Evolutionary conservation across 257 asterid genomes (phyloP).

Genomic region (Perilla frutescens): DNA sequence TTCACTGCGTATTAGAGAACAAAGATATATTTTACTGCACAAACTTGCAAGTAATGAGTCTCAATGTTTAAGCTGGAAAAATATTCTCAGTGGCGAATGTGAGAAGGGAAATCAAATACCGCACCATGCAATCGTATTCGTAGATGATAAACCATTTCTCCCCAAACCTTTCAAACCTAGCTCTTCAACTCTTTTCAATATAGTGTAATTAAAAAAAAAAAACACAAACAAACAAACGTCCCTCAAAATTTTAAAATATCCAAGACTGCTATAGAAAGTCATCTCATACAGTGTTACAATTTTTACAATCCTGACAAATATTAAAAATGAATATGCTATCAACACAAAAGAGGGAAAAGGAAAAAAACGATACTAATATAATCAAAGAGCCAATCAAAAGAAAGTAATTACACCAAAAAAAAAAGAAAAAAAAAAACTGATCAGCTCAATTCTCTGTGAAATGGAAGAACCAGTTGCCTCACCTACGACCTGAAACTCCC

Average conservation of each 20-base stretch:
- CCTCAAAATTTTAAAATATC: conserved; percentile 27
- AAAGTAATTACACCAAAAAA: conserved; percentile 26
- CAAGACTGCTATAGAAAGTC: conserved; percentile 21
- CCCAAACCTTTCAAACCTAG: no score
- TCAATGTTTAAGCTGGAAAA: no score
- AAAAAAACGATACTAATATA: conserved; percentile 6
- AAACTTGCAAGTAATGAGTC: no score
- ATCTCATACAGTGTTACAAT: conserved; percentile 36
- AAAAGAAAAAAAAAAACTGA: conserved; percentile 18
- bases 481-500: conserved; percentile 29
- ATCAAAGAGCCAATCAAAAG: conserved; percentile 5
- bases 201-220: no score
- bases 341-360: conserved; percentile 26
- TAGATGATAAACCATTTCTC: no score
- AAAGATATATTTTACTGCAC: no score
- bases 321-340: conserved; percentile 44
- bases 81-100: no score
- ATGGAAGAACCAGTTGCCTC: conserved; percentile 33
- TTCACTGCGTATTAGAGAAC: no score
- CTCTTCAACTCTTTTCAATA: no score
- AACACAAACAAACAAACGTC: background rate
- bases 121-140: no score
- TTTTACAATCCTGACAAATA: conserved; percentile 41
- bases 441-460: conserved; percentile 28
- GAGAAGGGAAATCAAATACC: no score